Conservation (phyloP, 2,329 filamentous ascomycete genomes). For the Ophiostoma australiae region DNA sequence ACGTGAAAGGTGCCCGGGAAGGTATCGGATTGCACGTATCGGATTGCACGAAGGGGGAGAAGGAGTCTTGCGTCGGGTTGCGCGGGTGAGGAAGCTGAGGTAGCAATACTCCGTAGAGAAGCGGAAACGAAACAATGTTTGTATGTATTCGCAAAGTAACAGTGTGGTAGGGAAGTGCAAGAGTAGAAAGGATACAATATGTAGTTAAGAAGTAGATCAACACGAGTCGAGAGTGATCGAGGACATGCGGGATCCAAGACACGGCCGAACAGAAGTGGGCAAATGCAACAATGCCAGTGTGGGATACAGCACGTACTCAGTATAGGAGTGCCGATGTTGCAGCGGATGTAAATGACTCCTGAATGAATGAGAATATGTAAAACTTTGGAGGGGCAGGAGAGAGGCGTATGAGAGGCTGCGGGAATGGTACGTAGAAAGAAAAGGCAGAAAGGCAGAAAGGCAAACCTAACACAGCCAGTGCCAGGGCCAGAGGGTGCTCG, state of each 20-base stretch:
- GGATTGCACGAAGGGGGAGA: not conserved
- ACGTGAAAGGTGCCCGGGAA: not conserved
- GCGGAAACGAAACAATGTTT: not conserved
- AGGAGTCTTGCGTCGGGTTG: not conserved
- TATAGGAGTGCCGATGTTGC: not conserved
- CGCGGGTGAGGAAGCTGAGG: not conserved
- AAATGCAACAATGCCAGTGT: not conserved
- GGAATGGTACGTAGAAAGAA: not conserved
- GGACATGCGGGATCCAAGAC: slow-evolving; percentile 2
- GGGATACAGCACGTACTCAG: too few species aligned
- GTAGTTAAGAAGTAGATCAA: not conserved
- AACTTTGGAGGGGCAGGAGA: not conserved
- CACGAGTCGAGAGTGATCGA: not conserved
- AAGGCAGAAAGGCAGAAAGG: not conserved
- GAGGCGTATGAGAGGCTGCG: not conserved
- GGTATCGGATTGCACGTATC: not conserved
- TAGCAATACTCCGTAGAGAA: not conserved
- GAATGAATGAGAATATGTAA: not conserved
- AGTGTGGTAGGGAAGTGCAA: not conserved
- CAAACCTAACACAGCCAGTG: not conserved
- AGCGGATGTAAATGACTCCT: not conserved
- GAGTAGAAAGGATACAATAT: too few species aligned
- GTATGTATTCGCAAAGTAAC: not conserved
- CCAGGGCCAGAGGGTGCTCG: not conserved
- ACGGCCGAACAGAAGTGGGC: not conserved